Percentiles rank a stretch among this genome's conserved stretches.
phyloP scores from a whole-genome alignment of 768 basidiomycete genomes.

The Clavulina sp. region DNA sequence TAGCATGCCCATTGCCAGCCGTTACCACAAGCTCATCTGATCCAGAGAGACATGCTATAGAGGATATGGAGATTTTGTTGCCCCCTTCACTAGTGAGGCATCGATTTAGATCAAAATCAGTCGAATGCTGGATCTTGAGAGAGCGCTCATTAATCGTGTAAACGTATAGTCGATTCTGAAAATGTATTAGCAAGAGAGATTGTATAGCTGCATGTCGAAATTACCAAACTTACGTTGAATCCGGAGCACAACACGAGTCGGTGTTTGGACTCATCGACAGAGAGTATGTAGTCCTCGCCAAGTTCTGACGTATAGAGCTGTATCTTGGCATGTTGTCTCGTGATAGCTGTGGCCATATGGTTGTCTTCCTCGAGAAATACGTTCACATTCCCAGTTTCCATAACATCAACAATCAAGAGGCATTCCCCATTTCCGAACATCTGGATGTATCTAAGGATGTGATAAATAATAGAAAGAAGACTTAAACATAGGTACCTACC shows the following conservation, averaged over 20 bases:
- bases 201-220: not conserved
- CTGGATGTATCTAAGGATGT: not conserved
- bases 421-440: not conserved
- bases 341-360: not conserved
- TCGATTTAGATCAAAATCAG: not conserved
- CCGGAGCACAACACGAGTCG: not conserved
- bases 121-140: not conserved
- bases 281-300: not conserved
- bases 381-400: not conserved
- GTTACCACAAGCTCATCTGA: not conserved
- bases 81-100: too few species aligned
- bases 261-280: conserved; percentile 3
- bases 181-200: not conserved
- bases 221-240: not conserved
- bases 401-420: not conserved
- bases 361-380: not conserved
- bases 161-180: not conserved
- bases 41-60: conserved; percentile 1
- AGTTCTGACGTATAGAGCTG: not conserved
- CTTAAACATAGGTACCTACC: not conserved
- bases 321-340: not conserved
- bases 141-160: not conserved
- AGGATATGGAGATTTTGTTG: conserved; percentile 5
- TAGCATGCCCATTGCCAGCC: not conserved
- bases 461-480: not conserved